Conservation (phyloP, 2,329 filamentous ascomycete species). For the Fusarium coicis region DNA sequence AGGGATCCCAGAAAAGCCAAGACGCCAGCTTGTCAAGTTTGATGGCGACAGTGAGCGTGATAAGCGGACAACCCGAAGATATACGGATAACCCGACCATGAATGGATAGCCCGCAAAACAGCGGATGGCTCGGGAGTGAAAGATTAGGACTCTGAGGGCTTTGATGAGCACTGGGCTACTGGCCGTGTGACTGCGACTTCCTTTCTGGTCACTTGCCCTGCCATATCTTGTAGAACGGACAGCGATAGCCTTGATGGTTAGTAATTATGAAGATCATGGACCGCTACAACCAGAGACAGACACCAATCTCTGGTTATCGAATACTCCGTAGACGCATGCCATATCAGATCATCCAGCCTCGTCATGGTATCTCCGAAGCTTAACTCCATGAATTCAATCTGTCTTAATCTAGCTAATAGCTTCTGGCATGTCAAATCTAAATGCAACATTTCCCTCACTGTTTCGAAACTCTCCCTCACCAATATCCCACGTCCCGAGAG, state of each 20-base stretch:
- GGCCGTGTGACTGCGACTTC: background rate
- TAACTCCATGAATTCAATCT: no score
- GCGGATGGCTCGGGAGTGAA: background rate
- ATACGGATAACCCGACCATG: background rate
- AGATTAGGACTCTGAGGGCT: fast-evolving
- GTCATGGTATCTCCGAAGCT: fast-evolving
- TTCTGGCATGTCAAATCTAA: no score
- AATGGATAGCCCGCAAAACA: background rate
- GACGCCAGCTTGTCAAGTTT: background rate
- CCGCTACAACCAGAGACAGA: background rate
- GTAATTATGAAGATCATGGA: fast-evolving
- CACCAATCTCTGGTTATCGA: fast-evolving
- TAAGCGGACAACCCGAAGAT: background rate
- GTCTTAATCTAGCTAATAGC: no score
- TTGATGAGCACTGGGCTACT: background rate
- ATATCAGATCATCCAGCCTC: background rate
- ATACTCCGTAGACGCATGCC: background rate
- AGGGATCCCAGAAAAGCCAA: no score
- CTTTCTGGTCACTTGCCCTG: background rate
- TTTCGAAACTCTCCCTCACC: background rate
- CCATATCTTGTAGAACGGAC: fast-evolving
- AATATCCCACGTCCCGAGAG: conserved; percentile 13
- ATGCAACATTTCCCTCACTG: background rate
- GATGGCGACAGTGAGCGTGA: background rate
- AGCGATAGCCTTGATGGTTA: fast-evolving